Evolutionary conservation across 2,329 filamentous ascomycete genomes (phyloP).

Genomic region (Colletotrichum chlorophyti): DNA sequence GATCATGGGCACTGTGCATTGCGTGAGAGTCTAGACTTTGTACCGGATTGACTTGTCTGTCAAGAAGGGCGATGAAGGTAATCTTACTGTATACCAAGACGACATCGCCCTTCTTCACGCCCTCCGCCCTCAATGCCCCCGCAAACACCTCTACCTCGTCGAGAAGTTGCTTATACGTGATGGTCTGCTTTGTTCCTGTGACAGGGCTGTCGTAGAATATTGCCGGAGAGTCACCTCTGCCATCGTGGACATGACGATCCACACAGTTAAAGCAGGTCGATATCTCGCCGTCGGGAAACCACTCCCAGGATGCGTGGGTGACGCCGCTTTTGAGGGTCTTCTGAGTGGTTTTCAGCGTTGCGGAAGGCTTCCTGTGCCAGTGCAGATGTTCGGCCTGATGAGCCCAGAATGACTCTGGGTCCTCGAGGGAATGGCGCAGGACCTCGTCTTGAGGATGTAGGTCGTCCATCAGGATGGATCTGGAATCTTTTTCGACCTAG

Average conservation of each 20-base stretch:
- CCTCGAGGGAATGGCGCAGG: conserved; percentile 64
- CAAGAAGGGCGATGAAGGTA: conserved; percentile 13
- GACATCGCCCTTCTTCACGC: conserved; percentile 82
- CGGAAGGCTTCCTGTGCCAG: conserved; percentile 80
- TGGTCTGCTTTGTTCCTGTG: conserved; percentile 72
- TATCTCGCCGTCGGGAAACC: conserved; percentile 89
- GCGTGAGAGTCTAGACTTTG: conserved; percentile 4
- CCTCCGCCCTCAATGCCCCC: conserved; percentile 81
- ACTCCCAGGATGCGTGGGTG: conserved; percentile 81
- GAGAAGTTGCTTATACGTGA: conserved; percentile 78
- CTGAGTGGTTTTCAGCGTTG: conserved; percentile 63
- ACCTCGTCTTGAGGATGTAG: conserved; percentile 57
- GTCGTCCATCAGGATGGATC: conserved; percentile 32
- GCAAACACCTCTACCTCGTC: conserved; percentile 83
- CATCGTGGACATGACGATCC: conserved; percentile 83
- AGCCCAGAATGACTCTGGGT: conserved; percentile 78
- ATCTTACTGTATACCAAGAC: conserved; percentile 89
- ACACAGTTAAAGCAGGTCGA: conserved; percentile 93
- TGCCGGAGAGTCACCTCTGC: conserved; percentile 76
- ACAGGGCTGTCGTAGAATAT: conserved; percentile 92
- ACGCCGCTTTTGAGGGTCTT: conserved; percentile 69
- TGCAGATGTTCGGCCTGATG: conserved; percentile 76
- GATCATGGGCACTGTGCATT: conserved; percentile 86
- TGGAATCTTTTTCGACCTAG: not conserved
- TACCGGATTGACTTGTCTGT: no score